Percentiles rank a stretch among this genome's conserved stretches.
Conservation (phyloP, 768 basidiomycete genomes). For the Auricularia cornea region DNA sequence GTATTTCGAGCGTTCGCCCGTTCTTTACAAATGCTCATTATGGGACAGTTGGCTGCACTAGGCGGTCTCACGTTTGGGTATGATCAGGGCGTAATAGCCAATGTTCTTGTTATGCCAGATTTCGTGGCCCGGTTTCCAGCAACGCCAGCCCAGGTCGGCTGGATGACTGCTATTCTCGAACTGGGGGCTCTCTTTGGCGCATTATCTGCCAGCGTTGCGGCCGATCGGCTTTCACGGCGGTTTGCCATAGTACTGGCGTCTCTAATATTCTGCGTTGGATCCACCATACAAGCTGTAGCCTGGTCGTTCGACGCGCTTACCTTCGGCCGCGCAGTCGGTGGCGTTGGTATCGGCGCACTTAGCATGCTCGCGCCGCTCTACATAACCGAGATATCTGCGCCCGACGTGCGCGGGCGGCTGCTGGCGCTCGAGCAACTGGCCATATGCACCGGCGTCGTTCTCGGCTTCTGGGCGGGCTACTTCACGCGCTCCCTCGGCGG, state of each 20-base stretch:
- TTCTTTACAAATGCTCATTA: no score
- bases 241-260: constrained; percentile 61
- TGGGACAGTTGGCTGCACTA: constrained; percentile 18
- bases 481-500: constrained; percentile 56
- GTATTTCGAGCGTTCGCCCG: neutral
- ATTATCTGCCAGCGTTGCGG: constrained; percentile 53
- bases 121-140: constrained; percentile 63
- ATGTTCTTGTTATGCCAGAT: constrained; percentile 75
- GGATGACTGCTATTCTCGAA: constrained; percentile 78
- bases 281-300: constrained; percentile 58
- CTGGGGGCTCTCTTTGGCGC: constrained; percentile 75
- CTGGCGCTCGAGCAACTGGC: constrained; percentile 73
- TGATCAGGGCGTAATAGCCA: constrained; percentile 81
- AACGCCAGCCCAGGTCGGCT: constrained; percentile 62
- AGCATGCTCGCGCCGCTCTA: constrained; percentile 78
- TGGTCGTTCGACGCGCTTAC: constrained; percentile 47
- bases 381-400: constrained; percentile 79
- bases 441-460: constrained; percentile 72
- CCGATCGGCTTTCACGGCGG: constrained; percentile 60
- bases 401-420: constrained; percentile 70
- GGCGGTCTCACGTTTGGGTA: constrained; percentile 77
- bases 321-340: constrained; percentile 66
- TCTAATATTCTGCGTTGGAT: constrained; percentile 66
- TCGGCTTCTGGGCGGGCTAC: constrained; percentile 80
- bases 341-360: constrained; percentile 70